Evolutionary conservation across 129 eudicot species (phyloP), one percentile per base, ranked within the genome.

Genomic region (Ambrosia artemisiifolia): DNA sequence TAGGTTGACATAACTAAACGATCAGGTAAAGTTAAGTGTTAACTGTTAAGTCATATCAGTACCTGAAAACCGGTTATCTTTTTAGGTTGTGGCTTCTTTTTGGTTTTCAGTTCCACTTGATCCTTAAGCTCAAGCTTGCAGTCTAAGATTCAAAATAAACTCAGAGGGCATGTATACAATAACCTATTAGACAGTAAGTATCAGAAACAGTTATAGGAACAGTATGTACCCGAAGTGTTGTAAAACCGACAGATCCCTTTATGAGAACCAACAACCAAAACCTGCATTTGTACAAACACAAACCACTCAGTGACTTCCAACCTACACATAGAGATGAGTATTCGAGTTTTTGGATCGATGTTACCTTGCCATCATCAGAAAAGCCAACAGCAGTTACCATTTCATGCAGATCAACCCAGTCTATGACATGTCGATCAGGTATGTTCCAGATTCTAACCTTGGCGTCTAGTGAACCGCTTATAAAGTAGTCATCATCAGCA

Each of bases 21-120:
- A 44, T 40, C 6, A 5, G 6, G n/a, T 42, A 11, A 60, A 43
- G 50, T 40, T 40, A 61, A 30, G 54, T 36, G 34, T 73, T 40
- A 61, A 30, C 48, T 36, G 34, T 73, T 36, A 48, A 35, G 11
- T 1, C 32, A 19, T 7, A 60, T 4, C n/a, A 3, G 13, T 74
- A 92, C 97, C 97, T 92, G 86, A 73, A 92, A 83, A 56, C 97
- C 96, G 10, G 97, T 92, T 55, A 92, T 70, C 69, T 82, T 92
- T 71, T 81, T 92, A n/a, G 96, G 80, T 50, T 73, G 88, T 49
- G 91, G 34, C 81, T 93, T 93, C 75, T 93, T 92, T 81, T 84
- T 93, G 60, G 61, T 75, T 75, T 68, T 86, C 70, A 89, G 48
- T 42, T 87, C 95, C 53, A 81, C 65, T 17, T 61, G 79, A 11